Conservation (phyloP, 441 rosid genomes). For the Oxalis stricta region DNA sequence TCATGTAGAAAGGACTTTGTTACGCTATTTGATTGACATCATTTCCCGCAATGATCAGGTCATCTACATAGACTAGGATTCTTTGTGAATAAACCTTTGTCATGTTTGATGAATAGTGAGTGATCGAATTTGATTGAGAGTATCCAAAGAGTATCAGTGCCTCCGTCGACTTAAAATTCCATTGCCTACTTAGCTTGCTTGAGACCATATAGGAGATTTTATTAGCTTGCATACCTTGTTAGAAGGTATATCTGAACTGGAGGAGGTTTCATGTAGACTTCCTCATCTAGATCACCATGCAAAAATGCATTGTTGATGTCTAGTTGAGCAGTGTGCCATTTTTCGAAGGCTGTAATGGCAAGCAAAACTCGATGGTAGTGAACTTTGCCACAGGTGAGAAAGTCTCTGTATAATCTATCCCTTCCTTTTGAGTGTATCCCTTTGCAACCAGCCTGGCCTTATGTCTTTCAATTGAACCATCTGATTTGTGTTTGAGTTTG, state of each 20-base stretch:
- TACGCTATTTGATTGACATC: background rate
- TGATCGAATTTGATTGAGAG: too few relatives aligned
- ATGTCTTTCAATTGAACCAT: background rate
- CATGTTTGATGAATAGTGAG: too few relatives aligned
- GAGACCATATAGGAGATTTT: background rate
- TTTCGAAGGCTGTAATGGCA: background rate
- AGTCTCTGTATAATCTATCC: background rate
- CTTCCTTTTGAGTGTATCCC: background rate
- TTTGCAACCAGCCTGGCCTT: background rate
- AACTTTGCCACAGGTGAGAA: background rate
- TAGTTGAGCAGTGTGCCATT: background rate
- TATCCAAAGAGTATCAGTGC: too few relatives aligned
- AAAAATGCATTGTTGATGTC: background rate
- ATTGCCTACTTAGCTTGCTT: too few relatives aligned
- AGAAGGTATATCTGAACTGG: too few relatives aligned
- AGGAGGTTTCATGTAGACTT: background rate
- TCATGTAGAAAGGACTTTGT: rapidly evolving
- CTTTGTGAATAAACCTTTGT: too few relatives aligned
- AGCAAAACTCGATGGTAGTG: background rate
- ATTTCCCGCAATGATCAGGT: too few relatives aligned
- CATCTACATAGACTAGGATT: too few relatives aligned
- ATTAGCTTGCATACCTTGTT: background rate
- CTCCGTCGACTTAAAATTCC: too few relatives aligned
- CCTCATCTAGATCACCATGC: background rate
- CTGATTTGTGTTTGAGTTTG: background rate